Conservation (phyloP, 495 filamentous ascomycete species). For the Amniculicola lignicola region DNA sequence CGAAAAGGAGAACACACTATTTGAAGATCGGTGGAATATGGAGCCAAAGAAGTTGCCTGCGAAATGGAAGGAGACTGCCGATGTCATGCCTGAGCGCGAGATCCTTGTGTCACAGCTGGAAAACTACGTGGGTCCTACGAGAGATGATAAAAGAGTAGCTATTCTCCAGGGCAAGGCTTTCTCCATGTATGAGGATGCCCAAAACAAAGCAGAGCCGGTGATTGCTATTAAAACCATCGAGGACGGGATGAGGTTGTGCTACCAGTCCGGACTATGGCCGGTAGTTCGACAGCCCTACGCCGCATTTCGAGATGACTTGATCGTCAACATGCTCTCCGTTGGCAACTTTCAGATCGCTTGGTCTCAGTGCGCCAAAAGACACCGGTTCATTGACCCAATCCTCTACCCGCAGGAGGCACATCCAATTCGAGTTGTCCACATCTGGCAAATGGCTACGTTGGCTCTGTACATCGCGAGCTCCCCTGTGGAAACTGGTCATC, state of each 20-base stretch:
- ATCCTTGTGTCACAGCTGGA: slow-evolving; percentile 5
- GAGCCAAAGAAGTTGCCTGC: slow-evolving; percentile 12
- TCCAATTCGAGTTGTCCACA: slow-evolving; percentile 42
- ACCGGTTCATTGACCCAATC: slow-evolving; percentile 37
- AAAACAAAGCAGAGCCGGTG: slow-evolving; percentile 2
- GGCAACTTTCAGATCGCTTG: slow-evolving; percentile 22
- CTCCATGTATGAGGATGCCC: slow-evolving; percentile 7
- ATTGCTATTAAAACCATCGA: slow-evolving; percentile 19
- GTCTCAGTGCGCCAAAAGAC: slow-evolving; percentile 30
- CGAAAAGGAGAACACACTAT: slow-evolving; percentile 33
- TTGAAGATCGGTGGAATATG: slow-evolving; percentile 32
- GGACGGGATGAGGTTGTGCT: slow-evolving; percentile 23
- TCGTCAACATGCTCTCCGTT: slow-evolving; percentile 29
- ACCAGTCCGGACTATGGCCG: slow-evolving; percentile 26
- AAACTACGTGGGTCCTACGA: slow-evolving; percentile 26
- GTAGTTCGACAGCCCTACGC: slow-evolving; percentile 35
- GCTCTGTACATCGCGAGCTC: slow-evolving; percentile 29
- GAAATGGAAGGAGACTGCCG: slow-evolving; percentile 19
- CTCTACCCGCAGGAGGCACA: slow-evolving; percentile 37
- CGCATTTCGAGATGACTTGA: slow-evolving; percentile 34
- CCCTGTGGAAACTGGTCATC: neutral
- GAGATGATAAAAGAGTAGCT: slow-evolving; percentile 15
- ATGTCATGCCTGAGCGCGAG: slow-evolving; percentile 6
- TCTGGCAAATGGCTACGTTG: slow-evolving; percentile 39
- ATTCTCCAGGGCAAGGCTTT: slow-evolving; percentile 32